These are phyloP conservation scores for Salix arbutifolia DNA, from an alignment of 345 rosid genomes.

Conservation along the genomic window DNA sequence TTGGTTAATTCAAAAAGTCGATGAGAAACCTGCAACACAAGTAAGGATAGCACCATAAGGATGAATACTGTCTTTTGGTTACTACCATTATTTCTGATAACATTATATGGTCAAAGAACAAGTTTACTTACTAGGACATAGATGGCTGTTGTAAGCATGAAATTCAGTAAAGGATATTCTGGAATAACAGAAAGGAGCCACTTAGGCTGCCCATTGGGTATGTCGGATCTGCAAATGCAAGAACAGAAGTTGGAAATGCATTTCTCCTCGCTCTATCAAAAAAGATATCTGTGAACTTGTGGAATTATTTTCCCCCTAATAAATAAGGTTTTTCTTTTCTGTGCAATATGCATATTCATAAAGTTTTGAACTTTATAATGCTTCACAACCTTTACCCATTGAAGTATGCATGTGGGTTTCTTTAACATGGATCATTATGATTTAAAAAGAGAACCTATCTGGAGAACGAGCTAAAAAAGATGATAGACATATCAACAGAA, in stretches of 20 bases:
- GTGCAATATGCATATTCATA: background rate
- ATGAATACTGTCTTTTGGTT: background rate
- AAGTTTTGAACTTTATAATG: background rate
- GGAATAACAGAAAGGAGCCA: conserved; percentile 96
- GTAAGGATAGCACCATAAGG: conserved; percentile 3
- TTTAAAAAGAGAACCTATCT: too few relatives aligned
- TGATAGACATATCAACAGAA: too few relatives aligned
- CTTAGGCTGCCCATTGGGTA: conserved; percentile 93
- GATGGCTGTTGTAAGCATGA: conserved; percentile 90
- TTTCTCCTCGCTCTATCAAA: background rate
- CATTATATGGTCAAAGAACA: background rate
- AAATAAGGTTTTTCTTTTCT: background rate
- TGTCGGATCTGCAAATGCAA: conserved; percentile 54
- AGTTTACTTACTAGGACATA: conserved; percentile 61
- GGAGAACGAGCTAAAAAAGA: too few relatives aligned
- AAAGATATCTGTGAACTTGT: background rate
- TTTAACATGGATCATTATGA: too few relatives aligned
- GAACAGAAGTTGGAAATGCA: conserved; percentile 2
- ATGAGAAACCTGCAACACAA: conserved; percentile 60
- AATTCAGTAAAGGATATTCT: conserved; percentile 82
- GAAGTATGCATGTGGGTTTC: background rate
- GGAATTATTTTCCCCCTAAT: background rate
- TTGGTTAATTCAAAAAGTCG: conserved; percentile 81
- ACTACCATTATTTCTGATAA: background rate
- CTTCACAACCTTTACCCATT: background rate